Evolutionary conservation across 805 yeast species (phyloP).

Genomic region (Wickerhamomyces chaumierensis): DNA sequence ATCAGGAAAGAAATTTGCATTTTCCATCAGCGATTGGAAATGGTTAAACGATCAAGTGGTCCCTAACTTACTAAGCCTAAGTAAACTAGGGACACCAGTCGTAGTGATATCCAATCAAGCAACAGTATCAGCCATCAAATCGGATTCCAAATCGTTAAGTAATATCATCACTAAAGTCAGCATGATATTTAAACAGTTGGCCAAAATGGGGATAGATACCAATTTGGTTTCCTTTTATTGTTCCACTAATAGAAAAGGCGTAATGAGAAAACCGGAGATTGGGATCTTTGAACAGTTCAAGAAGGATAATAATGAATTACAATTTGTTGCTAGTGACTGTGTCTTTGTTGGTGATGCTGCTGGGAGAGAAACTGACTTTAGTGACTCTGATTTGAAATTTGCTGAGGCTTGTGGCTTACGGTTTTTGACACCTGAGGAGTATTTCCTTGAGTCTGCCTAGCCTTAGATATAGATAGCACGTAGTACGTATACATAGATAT

Average conservation of each 20-base stretch:
- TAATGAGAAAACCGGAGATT: slow-evolving; percentile 60
- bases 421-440: slow-evolving; percentile 68
- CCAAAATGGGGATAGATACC: slow-evolving; percentile 15
- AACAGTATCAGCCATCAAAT: slow-evolving; percentile 33
- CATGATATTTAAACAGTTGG: slow-evolving; percentile 22
- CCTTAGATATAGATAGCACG: no score
- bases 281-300: slow-evolving; percentile 67
- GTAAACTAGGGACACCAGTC: slow-evolving; percentile 23
- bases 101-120: slow-evolving; percentile 88
- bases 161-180: slow-evolving; percentile 33
- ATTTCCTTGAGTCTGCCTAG: no score
- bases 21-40: slow-evolving; percentile 63
- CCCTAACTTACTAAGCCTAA: slow-evolving; percentile 2
- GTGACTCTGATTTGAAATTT: slow-evolving; percentile 66
- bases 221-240: slow-evolving; percentile 42
- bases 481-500: no score
- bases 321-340: no score
- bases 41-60: slow-evolving; percentile 34
- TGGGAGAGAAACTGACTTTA: slow-evolving; percentile 67
- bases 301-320: no score
- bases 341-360: slow-evolving; percentile 99
- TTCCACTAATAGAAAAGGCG: slow-evolving; percentile 32
- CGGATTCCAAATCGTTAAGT: slow-evolving; percentile 22
- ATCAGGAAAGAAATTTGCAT: slow-evolving; percentile 48
- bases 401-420: slow-evolving; percentile 44